These are phyloP conservation scores for Yarrowia hollandica DNA, from an alignment of 805 yeast species.

Conservation along the genomic window DNA sequence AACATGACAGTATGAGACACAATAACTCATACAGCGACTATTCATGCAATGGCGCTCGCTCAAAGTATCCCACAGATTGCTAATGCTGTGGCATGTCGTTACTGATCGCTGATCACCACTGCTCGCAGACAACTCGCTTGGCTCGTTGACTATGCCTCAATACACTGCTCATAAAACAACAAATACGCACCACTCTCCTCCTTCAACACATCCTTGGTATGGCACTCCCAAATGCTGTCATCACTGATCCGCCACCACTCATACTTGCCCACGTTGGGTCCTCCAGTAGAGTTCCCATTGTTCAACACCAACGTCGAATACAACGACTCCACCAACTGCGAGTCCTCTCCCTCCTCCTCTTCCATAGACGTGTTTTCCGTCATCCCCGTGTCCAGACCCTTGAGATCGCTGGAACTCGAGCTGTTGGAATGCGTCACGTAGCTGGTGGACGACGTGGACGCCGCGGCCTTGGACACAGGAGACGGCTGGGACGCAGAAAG, in stretches of 20 bases:
- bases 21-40: too few relatives aligned
- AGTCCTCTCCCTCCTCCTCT: conserved; percentile 4
- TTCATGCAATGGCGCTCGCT: too few relatives aligned
- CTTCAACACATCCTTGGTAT: conserved; percentile 55
- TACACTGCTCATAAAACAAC: conserved; percentile 68
- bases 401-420: conserved; percentile 15
- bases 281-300: conserved; percentile 20
- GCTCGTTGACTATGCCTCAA: neutral
- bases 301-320: conserved; percentile 16
- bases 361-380: conserved; percentile 1
- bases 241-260: conserved; percentile 83
- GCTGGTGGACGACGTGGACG: conserved; percentile 16
- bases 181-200: conserved; percentile 81
- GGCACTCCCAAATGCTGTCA: conserved; percentile 62
- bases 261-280: conserved; percentile 31
- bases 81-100: too few relatives aligned
- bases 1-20: too few relatives aligned
- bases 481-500: conserved; percentile 29
- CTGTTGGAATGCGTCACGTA: conserved; percentile 22
- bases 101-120: too few relatives aligned
- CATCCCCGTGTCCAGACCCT: neutral
- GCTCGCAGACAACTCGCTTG: too few relatives aligned
- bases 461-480: conserved; percentile 9
- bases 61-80: too few relatives aligned
- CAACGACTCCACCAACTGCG: conserved; percentile 18